Base-by-base conservation (phyloP, 2,329 filamentous ascomycete species). In the Cucurbitaria berberidis region DNA sequence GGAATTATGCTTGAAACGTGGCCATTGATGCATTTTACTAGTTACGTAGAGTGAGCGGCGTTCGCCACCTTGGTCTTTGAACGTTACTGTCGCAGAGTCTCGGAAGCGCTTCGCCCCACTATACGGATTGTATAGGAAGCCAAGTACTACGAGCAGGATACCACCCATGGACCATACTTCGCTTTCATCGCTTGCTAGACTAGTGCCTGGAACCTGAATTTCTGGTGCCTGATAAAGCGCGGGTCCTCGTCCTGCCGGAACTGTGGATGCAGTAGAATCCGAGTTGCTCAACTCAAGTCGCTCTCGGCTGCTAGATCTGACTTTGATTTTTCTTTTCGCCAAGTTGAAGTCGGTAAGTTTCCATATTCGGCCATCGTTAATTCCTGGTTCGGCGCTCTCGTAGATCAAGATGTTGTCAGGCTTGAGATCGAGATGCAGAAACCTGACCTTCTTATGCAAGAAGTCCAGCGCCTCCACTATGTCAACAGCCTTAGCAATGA, bases 151-250 rank as follows among this genome's bases (percentile, higher is more conserved):
- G 3, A 51, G 32, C 1, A 19, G 10, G 13, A 51, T 26, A 21
- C 32, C 21, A 15, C 48, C 48, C 1, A 51, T 38, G 18, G 48
- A 51, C 48, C 48, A 51, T 13, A 51, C 48, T 15, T 51, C 48
- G 11, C 48, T 51, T 5, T 26, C 18, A 26, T 16, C 32, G 13
- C 48, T 19, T 19, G 48, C 41, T 9, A 19, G 3, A 18, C 40
- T 45, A 7, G 32, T 19, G n/a, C 41, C 21, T 11, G 3, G 5
- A 15, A 34, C 4, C n/a, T 51, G 48, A 4, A 51, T 41, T 26
- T 51, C 48, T 1, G 48, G 48, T 2, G 32, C 48, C 24, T 51
- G 48, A 22, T 40, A 51, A 5, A 6, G 3, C 9, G 41, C 48
- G 11, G 48, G 18, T 18, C n/a, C 16, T 35, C 48, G 45, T 41